phyloP scores from a whole-genome alignment of 1,284 basidiomycete genomes.

The Rhodotorula sp. region DNA sequence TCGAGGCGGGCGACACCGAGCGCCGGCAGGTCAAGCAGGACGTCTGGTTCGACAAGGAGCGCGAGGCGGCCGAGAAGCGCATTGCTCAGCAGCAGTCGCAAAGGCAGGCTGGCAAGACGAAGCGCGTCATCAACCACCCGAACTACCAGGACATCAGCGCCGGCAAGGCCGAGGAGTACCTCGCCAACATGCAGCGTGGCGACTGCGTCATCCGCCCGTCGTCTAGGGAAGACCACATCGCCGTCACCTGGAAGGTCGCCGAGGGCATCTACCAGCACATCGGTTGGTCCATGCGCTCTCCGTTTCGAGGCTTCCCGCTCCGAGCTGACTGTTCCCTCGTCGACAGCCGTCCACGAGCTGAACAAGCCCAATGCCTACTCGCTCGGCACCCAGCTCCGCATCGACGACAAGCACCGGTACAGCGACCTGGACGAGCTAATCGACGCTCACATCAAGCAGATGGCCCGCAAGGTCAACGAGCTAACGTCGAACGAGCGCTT shows the following conservation, averaged over 20 bases:
- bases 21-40: conserved; percentile 66
- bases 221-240: conserved; percentile 88
- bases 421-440: conserved; percentile 96
- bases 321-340: conserved; percentile 18
- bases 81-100: conserved; percentile 65
- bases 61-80: conserved; percentile 62
- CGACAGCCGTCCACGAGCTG: conserved; percentile 81
- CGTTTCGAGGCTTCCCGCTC: neutral
- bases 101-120: conserved; percentile 71
- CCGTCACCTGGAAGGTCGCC: conserved; percentile 99
- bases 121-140: conserved; percentile 93
- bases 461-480: conserved; percentile 90
- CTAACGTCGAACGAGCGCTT: conserved; percentile 95
- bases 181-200: conserved; percentile 86
- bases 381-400: conserved; percentile 38
- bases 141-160: conserved; percentile 98
- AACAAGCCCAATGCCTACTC: conserved; percentile 64
- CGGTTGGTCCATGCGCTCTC: conserved; percentile 56
- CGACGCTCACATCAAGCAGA: conserved; percentile 94
- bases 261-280: conserved; percentile 96
- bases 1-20: conserved; percentile 58
- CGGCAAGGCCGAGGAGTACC: conserved; percentile 80
- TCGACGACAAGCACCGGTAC: conserved; percentile 68
- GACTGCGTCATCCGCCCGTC: conserved; percentile 95
- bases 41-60: conserved; percentile 65